Base-by-base conservation (phyloP, 768 basidiomycete genomes). In the Amanita phalloides region DNA sequence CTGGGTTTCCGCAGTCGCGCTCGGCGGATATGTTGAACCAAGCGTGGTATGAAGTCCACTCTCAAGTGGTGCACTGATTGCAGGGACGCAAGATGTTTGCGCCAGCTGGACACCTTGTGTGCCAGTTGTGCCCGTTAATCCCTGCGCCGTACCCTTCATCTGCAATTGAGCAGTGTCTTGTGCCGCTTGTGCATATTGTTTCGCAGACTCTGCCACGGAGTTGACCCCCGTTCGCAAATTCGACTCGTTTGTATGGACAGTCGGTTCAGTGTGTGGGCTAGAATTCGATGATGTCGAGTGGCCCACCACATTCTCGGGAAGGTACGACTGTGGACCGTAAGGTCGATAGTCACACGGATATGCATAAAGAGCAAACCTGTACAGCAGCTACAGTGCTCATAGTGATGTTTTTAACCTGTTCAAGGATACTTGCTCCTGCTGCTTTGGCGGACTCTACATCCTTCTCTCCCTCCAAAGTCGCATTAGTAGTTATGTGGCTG, bases 331-430 rank as follows among this genome's bases (percentile, higher is more conserved):
- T 36, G 14, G 2, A 52, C 25, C 23, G 10, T 32, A 10, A 48
- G 38, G 50, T 23, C 33, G 41, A 25, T 49, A 37, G n/a, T 35
- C 25, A 54, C 53, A 25, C 14, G 48, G 33, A 50, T 54, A 1
- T 54, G n/a, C 1, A 35, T 14, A 13, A 41, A 3, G 17, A 3
- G 60, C 64, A 20, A 53, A 73, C 76, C 66, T 74, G 69, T 13
- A 77, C 78, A 23, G 75, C 70, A 5, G 69, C 56, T 3, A 78
- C 52, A 0, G 73, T 74, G 35, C 56, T 66, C 11, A 63, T 64
- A 0, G 76, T 79, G 2, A 78, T 45, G 6, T 60, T 63, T 63
- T 76, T 81, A 1, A 76, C 81, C 56, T 80, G 75, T 21, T 79
- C 75, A 5, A 83, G 62, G 56, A 81, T 82, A 0, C 68, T 67